A percentile compares a stretch with the other conserved stretches of the same genome.
phyloP scores from a whole-genome alignment of 495 filamentous ascomycete species.

The Penicillium alfredii region DNA sequence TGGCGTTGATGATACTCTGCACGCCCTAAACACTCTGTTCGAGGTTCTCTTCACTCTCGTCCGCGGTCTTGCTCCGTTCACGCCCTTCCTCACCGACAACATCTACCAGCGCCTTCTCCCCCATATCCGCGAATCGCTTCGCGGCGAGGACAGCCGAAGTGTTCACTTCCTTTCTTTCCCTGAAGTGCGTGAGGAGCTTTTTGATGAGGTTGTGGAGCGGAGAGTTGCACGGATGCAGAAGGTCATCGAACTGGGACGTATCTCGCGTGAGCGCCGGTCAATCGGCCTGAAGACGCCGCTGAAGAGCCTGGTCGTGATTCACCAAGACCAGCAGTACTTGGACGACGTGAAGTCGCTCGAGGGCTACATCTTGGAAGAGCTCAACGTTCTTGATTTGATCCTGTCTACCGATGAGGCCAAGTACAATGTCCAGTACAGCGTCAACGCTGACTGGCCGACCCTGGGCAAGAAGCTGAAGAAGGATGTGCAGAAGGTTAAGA shows the following conservation, averaged over 20 bases:
- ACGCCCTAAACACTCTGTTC: constrained; percentile 94
- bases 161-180: constrained; percentile 94
- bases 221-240: constrained; percentile 87
- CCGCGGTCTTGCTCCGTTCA: constrained; percentile 86
- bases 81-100: constrained; percentile 89
- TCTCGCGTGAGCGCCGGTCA: constrained; percentile 76
- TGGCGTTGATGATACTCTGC: constrained; percentile 78
- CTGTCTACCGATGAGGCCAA: constrained; percentile 80
- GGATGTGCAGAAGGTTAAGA: constrained; percentile 83
- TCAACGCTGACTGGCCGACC: constrained; percentile 84
- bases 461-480: constrained; percentile 97
- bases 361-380: constrained; percentile 79
- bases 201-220: constrained; percentile 79
- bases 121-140: constrained; percentile 61
- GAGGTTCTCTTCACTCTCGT: constrained; percentile 89
- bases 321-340: constrained; percentile 74
- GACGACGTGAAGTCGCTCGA: constrained; percentile 81
- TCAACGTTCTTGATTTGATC: constrained; percentile 83
- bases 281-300: constrained; percentile 86
- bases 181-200: constrained; percentile 78
- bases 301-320: constrained; percentile 85
- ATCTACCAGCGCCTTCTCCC: constrained; percentile 86
- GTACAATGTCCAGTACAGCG: constrained; percentile 87
- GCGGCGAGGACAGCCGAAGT: constrained; percentile 65
- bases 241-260: constrained; percentile 83